Conservation (phyloP, 441 rosid species). For the Viola pubescens region DNA sequence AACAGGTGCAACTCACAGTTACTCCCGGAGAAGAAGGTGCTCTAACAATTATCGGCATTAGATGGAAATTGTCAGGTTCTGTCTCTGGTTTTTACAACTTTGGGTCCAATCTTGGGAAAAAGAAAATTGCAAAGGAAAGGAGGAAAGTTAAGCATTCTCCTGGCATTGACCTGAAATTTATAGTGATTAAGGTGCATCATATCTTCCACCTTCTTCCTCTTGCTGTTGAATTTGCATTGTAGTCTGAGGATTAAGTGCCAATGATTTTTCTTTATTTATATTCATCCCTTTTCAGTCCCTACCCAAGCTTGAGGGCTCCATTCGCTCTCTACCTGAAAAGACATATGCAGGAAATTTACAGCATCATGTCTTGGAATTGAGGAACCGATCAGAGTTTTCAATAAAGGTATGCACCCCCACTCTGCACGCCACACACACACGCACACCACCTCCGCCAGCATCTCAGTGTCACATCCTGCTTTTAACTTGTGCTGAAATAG, state of each 20-base stretch:
- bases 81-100: slow-evolving; percentile 68
- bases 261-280: slow-evolving; percentile 7
- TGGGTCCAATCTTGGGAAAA: slow-evolving; percentile 40
- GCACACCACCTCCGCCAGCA: too few species aligned
- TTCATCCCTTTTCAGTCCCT: slow-evolving; percentile 43
- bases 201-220: slow-evolving; percentile 2
- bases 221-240: slow-evolving; percentile 9
- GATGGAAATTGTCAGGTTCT: slow-evolving; percentile 89
- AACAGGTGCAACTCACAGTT: slow-evolving; percentile 80
- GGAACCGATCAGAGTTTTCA: slow-evolving; percentile 58
- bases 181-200: slow-evolving; percentile 67
- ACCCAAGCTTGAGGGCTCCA: slow-evolving; percentile 86
- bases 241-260: slow-evolving; percentile 9
- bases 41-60: slow-evolving; percentile 80
- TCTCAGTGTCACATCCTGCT: too few species aligned
- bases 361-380: slow-evolving; percentile 68
- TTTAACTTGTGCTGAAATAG: too few species aligned
- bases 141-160: slow-evolving; percentile 48
- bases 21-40: slow-evolving; percentile 81
- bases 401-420: slow-evolving; percentile 56
- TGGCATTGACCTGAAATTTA: slow-evolving; percentile 52
- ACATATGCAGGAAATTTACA: slow-evolving; percentile 72
- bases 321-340: slow-evolving; percentile 55
- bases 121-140: slow-evolving; percentile 44
- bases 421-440: too few species aligned